Percentiles rank a stretch among this genome's conserved stretches.
phyloP scores from a whole-genome alignment of 2,329 filamentous ascomycete genomes.

The Leptoxyphium fumago region DNA sequence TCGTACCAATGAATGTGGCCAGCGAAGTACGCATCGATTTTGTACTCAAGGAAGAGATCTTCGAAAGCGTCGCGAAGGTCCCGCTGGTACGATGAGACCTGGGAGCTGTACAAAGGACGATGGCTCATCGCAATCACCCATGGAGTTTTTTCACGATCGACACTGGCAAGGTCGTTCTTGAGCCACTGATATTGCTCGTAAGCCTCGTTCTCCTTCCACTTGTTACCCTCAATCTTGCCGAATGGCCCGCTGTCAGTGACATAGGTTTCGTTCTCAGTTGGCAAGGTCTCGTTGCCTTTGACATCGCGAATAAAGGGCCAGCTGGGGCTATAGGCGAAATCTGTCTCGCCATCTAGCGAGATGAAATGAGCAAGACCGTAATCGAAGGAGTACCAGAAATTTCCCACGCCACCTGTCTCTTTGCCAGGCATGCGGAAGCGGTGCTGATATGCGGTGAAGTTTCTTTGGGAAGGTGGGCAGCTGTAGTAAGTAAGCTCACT shows the following conservation, averaged over 20 bases:
- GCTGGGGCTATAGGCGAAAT: constrained; percentile 34
- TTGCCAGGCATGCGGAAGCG: constrained; percentile 38
- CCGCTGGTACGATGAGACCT: constrained; percentile 29
- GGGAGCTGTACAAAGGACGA: constrained; percentile 35
- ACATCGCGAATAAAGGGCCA: constrained; percentile 31
- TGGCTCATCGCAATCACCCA: constrained; percentile 38
- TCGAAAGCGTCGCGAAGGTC: constrained; percentile 33
- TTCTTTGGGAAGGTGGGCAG: constrained; percentile 37
- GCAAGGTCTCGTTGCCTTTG: constrained; percentile 26
- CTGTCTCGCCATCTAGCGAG: constrained; percentile 34
- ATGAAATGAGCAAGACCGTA: constrained; percentile 40
- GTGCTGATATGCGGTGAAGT: constrained; percentile 37
- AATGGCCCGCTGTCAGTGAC: constrained; percentile 37
- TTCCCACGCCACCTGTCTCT: constrained; percentile 34
- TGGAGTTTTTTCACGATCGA: constrained; percentile 33
- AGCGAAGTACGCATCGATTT: constrained; percentile 31
- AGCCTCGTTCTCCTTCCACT: constrained; percentile 25
- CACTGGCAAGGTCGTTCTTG: constrained; percentile 27
- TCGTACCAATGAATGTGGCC: constrained; percentile 36
- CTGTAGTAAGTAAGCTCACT: constrained; percentile 34
- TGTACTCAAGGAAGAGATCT: constrained; percentile 27
- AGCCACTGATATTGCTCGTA: constrained; percentile 37
- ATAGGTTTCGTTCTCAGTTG: constrained; percentile 29
- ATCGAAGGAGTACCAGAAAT: constrained; percentile 41
- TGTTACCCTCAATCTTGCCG: constrained; percentile 25